These are phyloP conservation scores for Sporisorium iseilematis-ciliati DNA, from an alignment of 1,284 basidiomycete species.

Conservation along the genomic window DNA sequence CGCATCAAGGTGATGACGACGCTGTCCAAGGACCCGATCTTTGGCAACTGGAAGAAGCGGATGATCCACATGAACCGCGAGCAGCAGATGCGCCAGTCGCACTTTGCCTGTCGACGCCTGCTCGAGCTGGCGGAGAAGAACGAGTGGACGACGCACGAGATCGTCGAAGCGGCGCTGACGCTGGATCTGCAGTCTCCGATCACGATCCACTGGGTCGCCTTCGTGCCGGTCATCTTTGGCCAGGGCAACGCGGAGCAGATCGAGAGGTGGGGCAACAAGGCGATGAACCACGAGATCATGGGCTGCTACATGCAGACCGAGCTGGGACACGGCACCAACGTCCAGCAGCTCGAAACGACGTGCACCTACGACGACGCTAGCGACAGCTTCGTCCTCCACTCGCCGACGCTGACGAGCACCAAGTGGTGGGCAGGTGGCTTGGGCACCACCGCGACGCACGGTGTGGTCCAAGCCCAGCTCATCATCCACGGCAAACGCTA, in stretches of 20 bases:
- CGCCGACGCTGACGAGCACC: conserved; percentile 80
- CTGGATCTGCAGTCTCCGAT: conserved; percentile 61
- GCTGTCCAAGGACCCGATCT: conserved; percentile 56
- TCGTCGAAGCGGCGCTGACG: conserved; percentile 58
- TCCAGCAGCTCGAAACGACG: conserved; percentile 77
- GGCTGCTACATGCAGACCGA: conserved; percentile 70
- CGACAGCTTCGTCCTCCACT: conserved; percentile 81
- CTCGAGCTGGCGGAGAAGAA: conserved; percentile 56
- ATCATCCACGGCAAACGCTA: conserved; percentile 78
- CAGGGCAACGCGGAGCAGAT: conserved; percentile 62
- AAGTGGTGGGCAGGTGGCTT: conserved; percentile 84
- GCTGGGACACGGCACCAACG: conserved; percentile 77
- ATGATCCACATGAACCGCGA: conserved; percentile 64
- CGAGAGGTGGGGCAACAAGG: conserved; percentile 59
- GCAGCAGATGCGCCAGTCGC: conserved; percentile 61
- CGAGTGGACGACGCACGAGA: conserved; percentile 63
- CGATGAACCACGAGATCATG: conserved; percentile 66
- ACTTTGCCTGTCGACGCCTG: conserved; percentile 61
- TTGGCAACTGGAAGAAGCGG: conserved; percentile 64
- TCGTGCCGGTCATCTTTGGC: conserved; percentile 65
- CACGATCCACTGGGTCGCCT: conserved; percentile 65
- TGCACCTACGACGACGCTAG: conserved; percentile 80
- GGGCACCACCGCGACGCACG: conserved; percentile 81
- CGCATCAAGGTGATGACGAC: conserved; percentile 53
- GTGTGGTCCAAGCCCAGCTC: conserved; percentile 81